Conservation (phyloP, 2,329 filamentous ascomycete genomes). For the Aureobasidium sp. region DNA sequence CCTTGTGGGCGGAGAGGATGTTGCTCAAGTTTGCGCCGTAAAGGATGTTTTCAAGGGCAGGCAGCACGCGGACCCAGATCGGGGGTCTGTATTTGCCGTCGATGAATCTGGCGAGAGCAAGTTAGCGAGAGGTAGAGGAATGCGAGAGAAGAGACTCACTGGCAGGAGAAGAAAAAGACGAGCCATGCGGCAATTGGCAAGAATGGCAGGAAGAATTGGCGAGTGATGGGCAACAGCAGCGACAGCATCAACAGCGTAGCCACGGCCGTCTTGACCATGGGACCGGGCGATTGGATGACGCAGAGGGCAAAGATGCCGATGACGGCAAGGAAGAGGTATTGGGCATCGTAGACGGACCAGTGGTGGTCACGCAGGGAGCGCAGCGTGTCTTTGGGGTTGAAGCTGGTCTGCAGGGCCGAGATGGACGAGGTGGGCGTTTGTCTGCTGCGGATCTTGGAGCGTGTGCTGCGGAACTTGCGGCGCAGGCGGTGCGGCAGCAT, state of each 20-base stretch:
- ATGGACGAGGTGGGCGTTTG: constrained; percentile 65
- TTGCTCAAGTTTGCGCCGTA: constrained; percentile 95
- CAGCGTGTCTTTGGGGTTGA: constrained; percentile 72
- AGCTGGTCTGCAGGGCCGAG: constrained; percentile 70
- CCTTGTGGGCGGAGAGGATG: constrained; percentile 84
- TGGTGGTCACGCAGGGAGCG: constrained; percentile 67
- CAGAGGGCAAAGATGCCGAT: constrained; percentile 76
- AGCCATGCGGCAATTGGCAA: constrained; percentile 80
- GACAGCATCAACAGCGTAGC: constrained; percentile 61
- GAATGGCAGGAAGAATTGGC: constrained; percentile 87
- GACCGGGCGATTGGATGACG: constrained; percentile 71
- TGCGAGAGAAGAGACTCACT: constrained; percentile 54
- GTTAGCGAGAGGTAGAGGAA: not conserved
- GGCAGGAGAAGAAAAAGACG: constrained; percentile 84
- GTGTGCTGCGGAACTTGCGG: constrained; percentile 53
- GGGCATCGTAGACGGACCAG: constrained; percentile 77
- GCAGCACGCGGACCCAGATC: constrained; percentile 92
- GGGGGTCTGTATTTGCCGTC: constrained; percentile 80
- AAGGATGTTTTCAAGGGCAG: constrained; percentile 89
- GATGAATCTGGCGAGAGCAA: constrained; percentile 60
- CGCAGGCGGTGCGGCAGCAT: constrained; percentile 59
- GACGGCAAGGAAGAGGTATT: constrained; percentile 70
- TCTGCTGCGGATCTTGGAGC: constrained; percentile 60
- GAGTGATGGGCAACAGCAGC: constrained; percentile 72
- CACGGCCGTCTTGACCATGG: constrained; percentile 67